A percentile compares a stretch with the other conserved stretches of the same genome.
Evolutionary conservation across 441 rosid species (phyloP).

Genomic region (Gossypium trilobum): DNA sequence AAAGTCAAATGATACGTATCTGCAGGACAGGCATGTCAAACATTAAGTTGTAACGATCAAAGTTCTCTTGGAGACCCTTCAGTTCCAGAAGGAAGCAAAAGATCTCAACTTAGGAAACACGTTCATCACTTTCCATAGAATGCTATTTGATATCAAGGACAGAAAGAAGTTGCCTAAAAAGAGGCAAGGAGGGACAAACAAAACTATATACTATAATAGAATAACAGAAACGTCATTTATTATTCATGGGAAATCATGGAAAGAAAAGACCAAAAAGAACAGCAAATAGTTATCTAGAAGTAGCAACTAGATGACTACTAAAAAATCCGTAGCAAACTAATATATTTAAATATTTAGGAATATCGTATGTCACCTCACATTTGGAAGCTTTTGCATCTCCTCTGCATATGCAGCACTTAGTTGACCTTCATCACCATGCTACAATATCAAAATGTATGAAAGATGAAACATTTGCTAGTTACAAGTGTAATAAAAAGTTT

Average conservation of each 20-base stretch:
- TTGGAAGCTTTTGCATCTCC: slow-evolving; percentile 68
- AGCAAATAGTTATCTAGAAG: neutral
- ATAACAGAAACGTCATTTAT: neutral
- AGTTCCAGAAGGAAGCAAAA: neutral
- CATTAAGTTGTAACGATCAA: neutral
- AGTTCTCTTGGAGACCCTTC: neutral
- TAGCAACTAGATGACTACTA: neutral
- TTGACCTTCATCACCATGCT: slow-evolving; percentile 93
- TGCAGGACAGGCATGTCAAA: slow-evolving; percentile 28
- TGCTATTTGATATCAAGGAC: neutral
- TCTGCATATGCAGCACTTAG: slow-evolving; percentile 68
- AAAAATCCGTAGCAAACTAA: slow-evolving; percentile 7
- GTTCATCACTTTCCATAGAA: neutral
- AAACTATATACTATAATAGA: neutral
- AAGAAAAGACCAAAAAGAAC: neutral
- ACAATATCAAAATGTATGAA: slow-evolving; percentile 20
- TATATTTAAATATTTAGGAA: slow-evolving; percentile 13
- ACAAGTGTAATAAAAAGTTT: neutral
- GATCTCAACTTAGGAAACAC: neutral
- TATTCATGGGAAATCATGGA: neutral
- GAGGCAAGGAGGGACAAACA: neutral
- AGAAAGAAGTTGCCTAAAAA: neutral
- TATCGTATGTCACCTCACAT: slow-evolving; percentile 66
- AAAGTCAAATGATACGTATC: slow-evolving; percentile 79
- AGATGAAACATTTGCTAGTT: slow-evolving; percentile 15